These are phyloP conservation scores for Daldinia grandis DNA, from an alignment of 495 filamentous ascomycete species.

Conservation along the genomic window DNA sequence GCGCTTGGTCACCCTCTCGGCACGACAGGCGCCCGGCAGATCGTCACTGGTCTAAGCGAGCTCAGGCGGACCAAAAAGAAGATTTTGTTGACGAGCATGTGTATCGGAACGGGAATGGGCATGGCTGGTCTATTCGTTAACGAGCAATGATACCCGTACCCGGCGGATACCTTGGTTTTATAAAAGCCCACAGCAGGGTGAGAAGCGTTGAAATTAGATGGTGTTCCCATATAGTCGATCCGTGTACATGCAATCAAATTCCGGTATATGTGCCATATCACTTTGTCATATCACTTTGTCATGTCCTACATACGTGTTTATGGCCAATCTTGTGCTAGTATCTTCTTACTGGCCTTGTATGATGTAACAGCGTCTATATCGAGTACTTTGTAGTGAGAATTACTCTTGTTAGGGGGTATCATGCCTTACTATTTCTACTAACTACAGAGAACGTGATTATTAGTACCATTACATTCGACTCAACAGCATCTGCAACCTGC, in stretches of 20 bases:
- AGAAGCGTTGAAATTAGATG: background rate
- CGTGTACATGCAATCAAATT: conserved; percentile 3
- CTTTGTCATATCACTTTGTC: background rate
- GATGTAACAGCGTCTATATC: background rate
- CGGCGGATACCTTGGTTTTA: conserved; percentile 17
- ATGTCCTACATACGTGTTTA: background rate
- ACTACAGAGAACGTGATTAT: conserved; percentile 8
- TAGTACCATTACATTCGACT: conserved; percentile 1
- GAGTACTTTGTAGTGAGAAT: too few relatives aligned
- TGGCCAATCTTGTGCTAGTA: background rate
- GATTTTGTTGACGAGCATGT: conserved; percentile 86
- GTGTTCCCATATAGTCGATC: background rate
- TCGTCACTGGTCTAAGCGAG: conserved; percentile 85
- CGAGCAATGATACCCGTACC: conserved; percentile 61
- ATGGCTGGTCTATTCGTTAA: conserved; percentile 90
- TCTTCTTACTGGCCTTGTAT: background rate
- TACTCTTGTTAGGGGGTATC: conserved; percentile 17
- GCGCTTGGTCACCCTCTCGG: conserved; percentile 87
- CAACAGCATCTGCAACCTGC: background rate
- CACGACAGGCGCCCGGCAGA: conserved; percentile 80
- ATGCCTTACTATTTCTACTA: conserved; percentile 22
- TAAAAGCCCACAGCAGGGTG: background rate
- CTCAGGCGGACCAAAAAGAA: conserved; percentile 80
- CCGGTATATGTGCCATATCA: background rate
- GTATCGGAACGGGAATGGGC: conserved; percentile 81